Conservation (phyloP, 768 basidiomycete genomes). For the Phylloporus arenicola region DNA sequence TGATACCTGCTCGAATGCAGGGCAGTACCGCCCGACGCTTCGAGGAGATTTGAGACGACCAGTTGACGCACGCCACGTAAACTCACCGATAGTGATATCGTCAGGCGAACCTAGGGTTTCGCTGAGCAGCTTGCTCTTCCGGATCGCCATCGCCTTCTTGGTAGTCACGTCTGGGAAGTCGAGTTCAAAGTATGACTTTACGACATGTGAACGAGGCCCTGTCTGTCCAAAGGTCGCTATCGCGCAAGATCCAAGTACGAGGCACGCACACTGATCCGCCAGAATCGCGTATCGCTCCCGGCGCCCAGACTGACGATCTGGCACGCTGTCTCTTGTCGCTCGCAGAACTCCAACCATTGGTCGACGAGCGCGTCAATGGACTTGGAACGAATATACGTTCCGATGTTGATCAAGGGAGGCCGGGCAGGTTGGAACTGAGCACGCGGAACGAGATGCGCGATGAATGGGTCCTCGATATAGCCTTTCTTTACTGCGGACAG, state of each 20-base stretch:
- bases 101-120: conserved; percentile 13
- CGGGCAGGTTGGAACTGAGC: conserved; percentile 53
- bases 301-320: conserved; percentile 95
- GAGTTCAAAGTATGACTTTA: conserved; percentile 74
- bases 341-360: conserved; percentile 51
- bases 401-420: conserved; percentile 91
- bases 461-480: conserved; percentile 79
- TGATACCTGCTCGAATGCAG: conserved; percentile 46
- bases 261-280: conserved; percentile 75
- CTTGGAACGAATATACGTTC: conserved; percentile 80
- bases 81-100: conserved; percentile 12
- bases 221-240: conserved; percentile 38
- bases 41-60: not conserved
- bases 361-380: conserved; percentile 76
- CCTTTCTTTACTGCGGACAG: conserved; percentile 76
- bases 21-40: conserved; percentile 37
- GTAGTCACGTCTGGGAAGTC: conserved; percentile 86
- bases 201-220: conserved; percentile 41
- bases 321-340: conserved; percentile 41
- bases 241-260: not conserved
- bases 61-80: too few species aligned
- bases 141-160: conserved; percentile 77
- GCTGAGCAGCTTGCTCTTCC: conserved; percentile 49
- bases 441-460: conserved; percentile 60
- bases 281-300: conserved; percentile 94